Evolutionary conservation across 805 yeast species (phyloP).

Genomic region (Yarrowia sp.): DNA sequence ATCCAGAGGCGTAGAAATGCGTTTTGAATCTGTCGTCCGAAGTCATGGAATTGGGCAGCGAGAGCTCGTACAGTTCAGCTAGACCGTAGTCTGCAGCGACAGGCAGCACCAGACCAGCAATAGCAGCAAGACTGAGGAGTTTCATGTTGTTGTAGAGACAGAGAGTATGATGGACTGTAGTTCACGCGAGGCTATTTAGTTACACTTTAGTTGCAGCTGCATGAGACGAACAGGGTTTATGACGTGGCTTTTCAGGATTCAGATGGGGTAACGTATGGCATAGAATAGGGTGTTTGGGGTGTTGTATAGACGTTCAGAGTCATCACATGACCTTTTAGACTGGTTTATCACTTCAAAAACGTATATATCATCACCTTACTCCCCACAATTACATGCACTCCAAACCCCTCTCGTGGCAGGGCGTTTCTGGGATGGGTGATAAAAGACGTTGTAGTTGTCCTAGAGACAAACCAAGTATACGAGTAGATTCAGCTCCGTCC

Average conservation of each 20-base stretch:
- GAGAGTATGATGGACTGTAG: too few relatives aligned
- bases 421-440: too few relatives aligned
- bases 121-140: neutral
- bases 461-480: neutral
- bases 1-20: conserved; percentile 13
- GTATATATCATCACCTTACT: too few relatives aligned
- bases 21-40: conserved; percentile 4
- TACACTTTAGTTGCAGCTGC: conserved; percentile 3
- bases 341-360: too few relatives aligned
- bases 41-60: neutral
- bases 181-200: neutral
- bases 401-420: too few relatives aligned
- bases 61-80: conserved; percentile 12
- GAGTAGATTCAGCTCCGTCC: neutral
- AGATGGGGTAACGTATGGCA: neutral
- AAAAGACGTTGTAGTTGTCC: too few relatives aligned
- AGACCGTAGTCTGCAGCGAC: conserved; percentile 7
- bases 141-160: neutral
- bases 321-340: neutral
- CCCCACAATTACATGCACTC: too few relatives aligned
- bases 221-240: neutral
- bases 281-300: neutral
- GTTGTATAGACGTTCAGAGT: neutral
- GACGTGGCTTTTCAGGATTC: neutral
- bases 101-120: neutral